phyloP scores from a whole-genome alignment of 179 eudicot species.

The Heliamphora ciliata region DNA sequence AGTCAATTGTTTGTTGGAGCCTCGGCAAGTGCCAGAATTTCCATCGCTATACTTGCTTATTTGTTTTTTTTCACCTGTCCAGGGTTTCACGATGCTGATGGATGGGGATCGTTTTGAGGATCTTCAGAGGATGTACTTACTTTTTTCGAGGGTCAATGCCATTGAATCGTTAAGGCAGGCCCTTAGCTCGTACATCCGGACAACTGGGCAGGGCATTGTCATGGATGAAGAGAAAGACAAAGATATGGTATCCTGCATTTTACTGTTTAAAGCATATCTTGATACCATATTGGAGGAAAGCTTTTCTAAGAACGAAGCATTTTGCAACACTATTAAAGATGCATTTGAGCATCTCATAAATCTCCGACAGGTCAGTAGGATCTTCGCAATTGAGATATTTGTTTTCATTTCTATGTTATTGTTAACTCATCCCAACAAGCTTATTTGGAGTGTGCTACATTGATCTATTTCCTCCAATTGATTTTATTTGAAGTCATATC shows the following conservation, averaged over 20 bases:
- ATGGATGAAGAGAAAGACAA: constrained; percentile 97
- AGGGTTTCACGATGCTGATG: constrained; percentile 92
- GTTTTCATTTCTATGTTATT: too few species aligned
- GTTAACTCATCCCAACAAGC: too few species aligned
- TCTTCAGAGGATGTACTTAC: constrained; percentile 67
- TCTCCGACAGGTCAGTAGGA: constrained; percentile 85
- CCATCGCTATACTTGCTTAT: not conserved
- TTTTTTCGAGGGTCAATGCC: constrained; percentile 71
- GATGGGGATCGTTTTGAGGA: constrained; percentile 79
- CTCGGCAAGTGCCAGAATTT: too few species aligned
- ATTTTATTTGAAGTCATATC: too few species aligned
- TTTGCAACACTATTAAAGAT: constrained; percentile 83
- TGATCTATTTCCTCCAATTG: too few species aligned
- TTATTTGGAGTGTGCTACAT: too few species aligned
- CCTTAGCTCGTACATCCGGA: constrained; percentile 65
- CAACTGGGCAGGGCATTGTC: constrained; percentile 69
- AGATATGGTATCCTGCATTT: constrained; percentile 81
- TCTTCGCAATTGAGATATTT: too few species aligned
- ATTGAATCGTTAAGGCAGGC: constrained; percentile 77
- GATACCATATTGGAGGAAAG: constrained; percentile 95
- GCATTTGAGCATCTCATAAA: constrained; percentile 95
- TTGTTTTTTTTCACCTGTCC: constrained; percentile 6
- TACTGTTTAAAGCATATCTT: constrained; percentile 82
- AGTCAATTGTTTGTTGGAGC: too few species aligned
- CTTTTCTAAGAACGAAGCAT: constrained; percentile 75